A percentile compares a stretch with the other conserved stretches of the same genome.
phyloP scores from a whole-genome alignment of 2,329 filamentous ascomycete genomes.

The Cryphonectria parasitica region DNA sequence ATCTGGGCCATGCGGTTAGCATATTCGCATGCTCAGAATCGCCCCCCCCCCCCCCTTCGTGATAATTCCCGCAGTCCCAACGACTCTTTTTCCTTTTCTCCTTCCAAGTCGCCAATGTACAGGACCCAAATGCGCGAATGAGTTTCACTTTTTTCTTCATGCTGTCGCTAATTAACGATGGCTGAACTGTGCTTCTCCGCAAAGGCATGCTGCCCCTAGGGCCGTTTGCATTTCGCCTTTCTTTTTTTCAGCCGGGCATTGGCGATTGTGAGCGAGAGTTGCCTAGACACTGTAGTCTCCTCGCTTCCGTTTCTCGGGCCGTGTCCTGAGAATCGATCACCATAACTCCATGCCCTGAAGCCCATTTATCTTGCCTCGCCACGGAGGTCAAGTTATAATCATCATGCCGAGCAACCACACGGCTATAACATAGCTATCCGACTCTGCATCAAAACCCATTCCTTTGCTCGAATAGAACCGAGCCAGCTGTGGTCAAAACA shows the following conservation, averaged over 20 bases:
- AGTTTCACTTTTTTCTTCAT: conserved; percentile 19
- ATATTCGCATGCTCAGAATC: not conserved
- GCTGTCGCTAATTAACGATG: conserved; percentile 20
- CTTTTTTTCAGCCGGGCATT: not conserved
- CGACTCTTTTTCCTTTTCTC: not conserved
- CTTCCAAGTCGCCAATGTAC: not conserved
- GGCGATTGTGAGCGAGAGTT: conserved; percentile 21
- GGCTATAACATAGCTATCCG: conserved; percentile 16
- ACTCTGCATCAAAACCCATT: conserved; percentile 4
- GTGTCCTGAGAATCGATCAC: conserved; percentile 6
- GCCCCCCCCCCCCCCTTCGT: not conserved
- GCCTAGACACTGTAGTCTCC: conserved; percentile 11
- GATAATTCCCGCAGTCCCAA: not conserved
- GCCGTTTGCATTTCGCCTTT: conserved; percentile 14
- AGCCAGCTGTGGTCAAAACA: not conserved
- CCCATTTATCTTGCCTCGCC: conserved; percentile 17
- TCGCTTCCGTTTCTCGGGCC: conserved; percentile 17
- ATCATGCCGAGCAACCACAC: conserved; percentile 19
- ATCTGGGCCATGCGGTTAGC: not conserved
- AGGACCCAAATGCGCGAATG: conserved; percentile 1
- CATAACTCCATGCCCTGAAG: conserved; percentile 26
- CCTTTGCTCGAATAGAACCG: conserved; percentile 2
- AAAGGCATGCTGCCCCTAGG: conserved; percentile 9
- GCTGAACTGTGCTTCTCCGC: conserved; percentile 14
- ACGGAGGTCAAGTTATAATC: conserved; percentile 13